These are phyloP conservation scores for Helotiales sp. DNA, from an alignment of 2,329 filamentous ascomycete species.

Conservation along the genomic window DNA sequence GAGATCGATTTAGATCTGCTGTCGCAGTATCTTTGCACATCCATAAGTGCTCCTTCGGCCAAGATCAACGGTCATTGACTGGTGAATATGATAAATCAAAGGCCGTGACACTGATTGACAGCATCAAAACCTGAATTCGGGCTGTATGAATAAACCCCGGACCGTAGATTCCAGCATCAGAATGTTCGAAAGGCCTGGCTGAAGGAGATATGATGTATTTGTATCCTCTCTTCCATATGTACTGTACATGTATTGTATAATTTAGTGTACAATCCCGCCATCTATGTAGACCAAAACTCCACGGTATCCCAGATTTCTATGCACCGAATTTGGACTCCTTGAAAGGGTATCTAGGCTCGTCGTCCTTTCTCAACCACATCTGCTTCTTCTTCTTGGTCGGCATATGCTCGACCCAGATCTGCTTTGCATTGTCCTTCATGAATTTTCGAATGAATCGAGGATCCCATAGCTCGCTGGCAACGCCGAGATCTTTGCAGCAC, in stretches of 20 bases:
- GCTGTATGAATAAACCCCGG: background rate
- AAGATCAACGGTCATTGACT: background rate
- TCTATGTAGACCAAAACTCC: background rate
- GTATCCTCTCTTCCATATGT: background rate
- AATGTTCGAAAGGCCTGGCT: background rate
- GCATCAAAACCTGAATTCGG: background rate
- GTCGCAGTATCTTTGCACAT: background rate
- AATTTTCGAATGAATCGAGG: conserved; percentile 86
- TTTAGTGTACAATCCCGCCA: background rate
- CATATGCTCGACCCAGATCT: conserved; percentile 89
- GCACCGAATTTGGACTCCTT: conserved; percentile 50
- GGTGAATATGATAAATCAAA: background rate
- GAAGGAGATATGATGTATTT: background rate
- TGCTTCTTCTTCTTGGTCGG: conserved; percentile 87
- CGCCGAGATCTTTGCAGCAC: conserved; percentile 96
- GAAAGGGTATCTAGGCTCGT: conserved; percentile 69
- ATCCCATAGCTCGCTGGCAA: conserved; percentile 96
- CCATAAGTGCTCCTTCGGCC: background rate
- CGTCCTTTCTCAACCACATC: conserved; percentile 85
- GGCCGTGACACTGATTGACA: background rate
- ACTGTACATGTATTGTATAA: conserved; percentile 8
- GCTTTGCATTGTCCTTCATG: conserved; percentile 73
- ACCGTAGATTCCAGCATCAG: background rate
- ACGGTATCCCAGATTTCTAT: conserved; percentile 17
- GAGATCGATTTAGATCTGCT: background rate